Base-by-base conservation (phyloP, 2,329 filamentous ascomycete species). In the Neonectria ditissima region DNA sequence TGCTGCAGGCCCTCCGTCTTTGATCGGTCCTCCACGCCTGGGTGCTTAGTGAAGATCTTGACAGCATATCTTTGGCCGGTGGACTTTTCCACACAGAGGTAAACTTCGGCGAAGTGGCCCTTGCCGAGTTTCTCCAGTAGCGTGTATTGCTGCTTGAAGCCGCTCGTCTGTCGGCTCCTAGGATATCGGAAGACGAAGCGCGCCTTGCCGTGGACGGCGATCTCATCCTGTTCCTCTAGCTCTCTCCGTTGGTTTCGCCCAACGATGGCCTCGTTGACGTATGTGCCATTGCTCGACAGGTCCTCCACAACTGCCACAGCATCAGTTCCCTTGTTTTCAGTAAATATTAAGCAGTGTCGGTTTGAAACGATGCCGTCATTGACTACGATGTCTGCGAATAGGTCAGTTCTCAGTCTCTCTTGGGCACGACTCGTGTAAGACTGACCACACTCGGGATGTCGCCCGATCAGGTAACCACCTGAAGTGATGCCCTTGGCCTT, bases 101-200 rank as follows among this genome's bases (percentile, higher is more conserved):
- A 97, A 22, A 98, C 95, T 20, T 95, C 93, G 37, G 94, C 96
- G 76, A 97, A 98, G 75, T 97, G 94, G 4, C 95, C 95, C 78
- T 97, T 97, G 71, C 95, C 96, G 11, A 98, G 87, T 76, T 94
- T 92, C 70, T 96, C 90, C 32, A 93, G 84, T 14, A 97, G 84
- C 4, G 88, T 91, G 80, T 97, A 99, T 76, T 97, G 92, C 72
- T 97, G 92, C 39, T 88, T 82, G 81, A 99, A 99, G 5, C 84
- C 89, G 77, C 90, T 95, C 5, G 91, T 90, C 55, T 89, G 85
- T 55, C 91, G 86, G 66, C 84, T 90, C 68, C 89, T 88, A 2
- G 96, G 95, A 73, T 99, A 98, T 58, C 93, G 86, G 82, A 99
- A 99, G 60, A 97, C 88, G 79, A 97, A 99, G 22, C 93, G 89